Evolutionary conservation across 805 yeast species (phyloP).

Genomic region (Maudiozyma barnettii): DNA sequence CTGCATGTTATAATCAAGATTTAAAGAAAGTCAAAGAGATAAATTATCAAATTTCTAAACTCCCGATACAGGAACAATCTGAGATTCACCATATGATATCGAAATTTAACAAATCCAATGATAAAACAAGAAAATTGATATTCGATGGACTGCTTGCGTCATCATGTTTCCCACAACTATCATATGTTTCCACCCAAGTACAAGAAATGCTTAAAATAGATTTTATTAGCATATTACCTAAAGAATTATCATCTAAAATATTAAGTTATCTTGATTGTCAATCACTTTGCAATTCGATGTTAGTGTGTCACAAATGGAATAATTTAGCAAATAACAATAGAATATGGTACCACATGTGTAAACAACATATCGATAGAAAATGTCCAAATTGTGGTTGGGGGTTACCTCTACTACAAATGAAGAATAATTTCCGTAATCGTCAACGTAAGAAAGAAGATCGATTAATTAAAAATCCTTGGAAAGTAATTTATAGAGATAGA

Average conservation of each 20-base stretch:
- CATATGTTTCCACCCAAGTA: constrained; percentile 75
- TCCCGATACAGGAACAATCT: constrained; percentile 59
- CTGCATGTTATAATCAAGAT: constrained; percentile 23
- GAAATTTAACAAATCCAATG: constrained; percentile 56
- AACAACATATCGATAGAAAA: constrained; percentile 93
- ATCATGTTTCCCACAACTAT: constrained; percentile 91
- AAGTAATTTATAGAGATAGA: constrained; percentile 84
- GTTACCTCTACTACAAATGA: constrained; percentile 85
- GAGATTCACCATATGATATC: constrained; percentile 80
- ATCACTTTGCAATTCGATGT: constrained; percentile 89
- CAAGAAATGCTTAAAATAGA: constrained; percentile 76
- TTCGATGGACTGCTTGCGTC: constrained; percentile 77
- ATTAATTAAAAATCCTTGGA: constrained; percentile 69
- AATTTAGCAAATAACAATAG: constrained; percentile 87
- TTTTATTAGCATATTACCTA: constrained; percentile 75
- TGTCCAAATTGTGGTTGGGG: constrained; percentile 99
- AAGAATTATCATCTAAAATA: constrained; percentile 75
- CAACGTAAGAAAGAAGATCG: constrained; percentile 14
- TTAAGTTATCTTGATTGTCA: constrained; percentile 85
- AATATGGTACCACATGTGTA: constrained; percentile 98
- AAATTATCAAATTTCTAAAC: constrained; percentile 27
- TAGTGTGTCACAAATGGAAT: constrained; percentile 83
- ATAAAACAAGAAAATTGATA: constrained; percentile 67
- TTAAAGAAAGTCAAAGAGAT: constrained; percentile 20
- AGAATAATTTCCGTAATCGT: constrained; percentile 40